Evolutionary conservation across 352 stramenopile genomes (phyloP), one percentile per base, ranked within the genome.

Genomic region (Globisporangium camurandrum): DNA sequence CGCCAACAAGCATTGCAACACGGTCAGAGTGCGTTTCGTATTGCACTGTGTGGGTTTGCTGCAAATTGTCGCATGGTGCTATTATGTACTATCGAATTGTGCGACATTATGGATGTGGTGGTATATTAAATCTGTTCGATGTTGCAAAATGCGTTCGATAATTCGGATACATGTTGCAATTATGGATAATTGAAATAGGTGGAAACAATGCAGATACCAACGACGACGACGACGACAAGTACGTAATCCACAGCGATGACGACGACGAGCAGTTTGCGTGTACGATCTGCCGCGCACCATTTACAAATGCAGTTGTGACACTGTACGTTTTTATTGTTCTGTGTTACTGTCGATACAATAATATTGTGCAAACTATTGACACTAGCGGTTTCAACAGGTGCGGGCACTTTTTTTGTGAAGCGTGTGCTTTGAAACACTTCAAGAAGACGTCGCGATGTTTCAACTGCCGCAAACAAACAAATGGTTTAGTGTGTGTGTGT

Each of bases 361-460:
- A n/a, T n/a, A n/a, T n/a, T n/a, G n/a, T n/a, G n/a, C n/a, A n/a
- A n/a, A n/a, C n/a, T n/a, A n/a, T n/a, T n/a, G n/a, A n/a, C n/a
- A n/a, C n/a, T n/a, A n/a, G n/a, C n/a, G n/a, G n/a, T n/a, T n/a
- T 10, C 4, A n/a, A 2, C 40, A 87, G 75, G 16, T 99, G 96
- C 46, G 78, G 79, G 0, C 96, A 99, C 64, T 98, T 98, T 61
- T 98, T 98, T 71, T 98, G 95, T 52, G 75, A 98, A 61, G 47
- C 70, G 20, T 98, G 95, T 49, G 92, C 96, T 24, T 63, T 97
- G 31, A 78, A 89, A 54, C 69, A 85, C 20, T 90, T 85, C 47
- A 83, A 78, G 43, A 95, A 92, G 49, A 81, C 71, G 3, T 82
- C 71, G 10, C 69, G 76, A 22, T 98, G 95, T 64, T 95, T 94